phyloP scores from a whole-genome alignment of 2,329 filamentous ascomycete genomes.

The Colletotrichum australisinense region DNA sequence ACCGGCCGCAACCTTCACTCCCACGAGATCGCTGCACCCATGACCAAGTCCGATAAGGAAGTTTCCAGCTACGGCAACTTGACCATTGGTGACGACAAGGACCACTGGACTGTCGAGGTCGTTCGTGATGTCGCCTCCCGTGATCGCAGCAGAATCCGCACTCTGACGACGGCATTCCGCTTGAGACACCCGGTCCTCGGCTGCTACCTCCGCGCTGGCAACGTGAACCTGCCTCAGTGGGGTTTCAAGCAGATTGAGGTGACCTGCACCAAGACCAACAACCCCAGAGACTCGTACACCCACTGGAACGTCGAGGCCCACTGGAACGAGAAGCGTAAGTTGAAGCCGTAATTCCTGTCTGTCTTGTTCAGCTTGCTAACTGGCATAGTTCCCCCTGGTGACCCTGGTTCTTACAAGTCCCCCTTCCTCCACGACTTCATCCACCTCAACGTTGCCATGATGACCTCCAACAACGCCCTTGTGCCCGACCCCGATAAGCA shows the following conservation, averaged over 20 bases:
- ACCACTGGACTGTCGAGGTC: conserved; percentile 96
- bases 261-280: conserved; percentile 93
- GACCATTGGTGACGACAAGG: conserved; percentile 95
- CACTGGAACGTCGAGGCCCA: conserved; percentile 99
- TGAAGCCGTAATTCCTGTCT: background rate
- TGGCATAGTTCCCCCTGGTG: conserved; percentile 80
- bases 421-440: conserved; percentile 98
- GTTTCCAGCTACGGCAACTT: conserved; percentile 97
- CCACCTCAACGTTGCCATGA: conserved; percentile 98
- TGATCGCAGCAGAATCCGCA: conserved; percentile 87
- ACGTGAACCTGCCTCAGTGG: conserved; percentile 97
- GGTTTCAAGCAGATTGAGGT: conserved; percentile 99
- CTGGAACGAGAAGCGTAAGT: conserved; percentile 90
- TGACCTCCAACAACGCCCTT: conserved; percentile 99
- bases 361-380: conserved; percentile 45
- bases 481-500: conserved; percentile 99
- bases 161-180: conserved; percentile 92
- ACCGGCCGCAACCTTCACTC: conserved; percentile 98
- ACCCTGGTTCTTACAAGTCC: conserved; percentile 93
- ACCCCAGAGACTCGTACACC: conserved; percentile 91
- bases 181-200: conserved; percentile 84
- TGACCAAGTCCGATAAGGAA: conserved; percentile 91
- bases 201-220: conserved; percentile 95
- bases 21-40: conserved; percentile 86
- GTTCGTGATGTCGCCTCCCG: conserved; percentile 88